Base-by-base conservation (phyloP, 2,329 filamentous ascomycete species). In the Penicillium sp. region DNA sequence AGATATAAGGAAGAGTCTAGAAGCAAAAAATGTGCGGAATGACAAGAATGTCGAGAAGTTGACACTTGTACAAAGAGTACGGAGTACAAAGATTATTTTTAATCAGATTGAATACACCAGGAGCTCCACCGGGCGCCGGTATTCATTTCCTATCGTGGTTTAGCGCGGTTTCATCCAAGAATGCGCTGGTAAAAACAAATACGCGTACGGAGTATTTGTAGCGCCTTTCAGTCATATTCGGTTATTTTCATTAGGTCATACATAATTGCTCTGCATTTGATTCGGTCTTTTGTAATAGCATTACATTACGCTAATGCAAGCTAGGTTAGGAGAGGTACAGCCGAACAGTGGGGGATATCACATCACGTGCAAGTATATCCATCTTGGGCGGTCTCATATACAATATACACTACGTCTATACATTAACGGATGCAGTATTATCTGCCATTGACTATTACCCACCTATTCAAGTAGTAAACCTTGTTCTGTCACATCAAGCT, bases 101-200 rank as follows among this genome's bases (percentile, higher is more conserved):
- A 52, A 53, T 53, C 39, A 45, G 50, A 45, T 53, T 45, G 41
- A 35, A 25, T 47, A 21, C 13, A n/a, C 31, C 19, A 25, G 27
- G n/a, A 51, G 29, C 50, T 47, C 50, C 50, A 47, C 39, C 19
- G 19, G 27, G 17, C 39, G 38, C 41, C 23, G 25, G 49, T 25
- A 17, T 19, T 3, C 21, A 13, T 25, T 53, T 27, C 50, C 39
- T 47, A 53, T 53, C 39, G 41, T 25, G 29, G 50, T 13, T 43
- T 47, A 53, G 50, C 23, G 29, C 23, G 17, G 33, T 23, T 17
- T 50, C 36, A 42, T 29, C 10, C 17, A 15, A 19, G n/a, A 17
- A 15, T n/a, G 4, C 15, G 19, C 27, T 33, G 3, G 49, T 33
- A 44, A 52, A 33, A 21, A 0, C 6, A 2, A 52, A 44, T 25